Percentiles rank a stretch among this genome's conserved stretches.
Evolutionary conservation across 768 basidiomycete genomes (phyloP).

Genomic region (Dioszegia hungarica): DNA sequence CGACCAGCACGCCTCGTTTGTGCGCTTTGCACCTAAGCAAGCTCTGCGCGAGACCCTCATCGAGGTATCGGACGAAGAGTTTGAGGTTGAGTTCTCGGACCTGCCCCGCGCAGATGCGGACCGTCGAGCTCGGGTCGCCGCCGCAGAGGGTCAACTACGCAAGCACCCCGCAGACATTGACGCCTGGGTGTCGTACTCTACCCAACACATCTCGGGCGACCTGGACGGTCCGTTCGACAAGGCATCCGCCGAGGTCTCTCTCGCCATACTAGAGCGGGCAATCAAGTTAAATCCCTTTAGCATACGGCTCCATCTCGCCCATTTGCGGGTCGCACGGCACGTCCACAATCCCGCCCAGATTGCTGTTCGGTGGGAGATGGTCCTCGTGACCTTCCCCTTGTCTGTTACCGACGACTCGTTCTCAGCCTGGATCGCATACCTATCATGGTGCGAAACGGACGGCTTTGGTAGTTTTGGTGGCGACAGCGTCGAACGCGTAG

Average conservation of each 20-base stretch:
- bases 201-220: neutral
- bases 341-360: slow-evolving; percentile 44
- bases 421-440: slow-evolving; percentile 45
- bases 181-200: slow-evolving; percentile 44
- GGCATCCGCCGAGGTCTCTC: slow-evolving; percentile 39
- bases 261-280: slow-evolving; percentile 47
- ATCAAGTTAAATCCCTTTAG: slow-evolving; percentile 27
- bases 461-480: slow-evolving; percentile 27
- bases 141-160: slow-evolving; percentile 26
- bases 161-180: slow-evolving; percentile 35
- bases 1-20: neutral
- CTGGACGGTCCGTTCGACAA: slow-evolving; percentile 9
- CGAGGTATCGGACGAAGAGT: neutral
- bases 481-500: slow-evolving; percentile 43
- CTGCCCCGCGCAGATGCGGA: neutral
- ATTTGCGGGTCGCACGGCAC: slow-evolving; percentile 43
- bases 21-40: neutral
- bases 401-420: slow-evolving; percentile 11
- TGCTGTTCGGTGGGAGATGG: slow-evolving; percentile 42
- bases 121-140: neutral
- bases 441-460: slow-evolving; percentile 46
- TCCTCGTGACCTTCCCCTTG: slow-evolving; percentile 22
- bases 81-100: neutral
- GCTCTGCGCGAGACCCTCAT: neutral
- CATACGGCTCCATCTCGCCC: slow-evolving; percentile 46